Evolutionary conservation across 2,329 filamentous ascomycete genomes (phyloP).

Genomic region (Pseudocercospora fuligena): DNA sequence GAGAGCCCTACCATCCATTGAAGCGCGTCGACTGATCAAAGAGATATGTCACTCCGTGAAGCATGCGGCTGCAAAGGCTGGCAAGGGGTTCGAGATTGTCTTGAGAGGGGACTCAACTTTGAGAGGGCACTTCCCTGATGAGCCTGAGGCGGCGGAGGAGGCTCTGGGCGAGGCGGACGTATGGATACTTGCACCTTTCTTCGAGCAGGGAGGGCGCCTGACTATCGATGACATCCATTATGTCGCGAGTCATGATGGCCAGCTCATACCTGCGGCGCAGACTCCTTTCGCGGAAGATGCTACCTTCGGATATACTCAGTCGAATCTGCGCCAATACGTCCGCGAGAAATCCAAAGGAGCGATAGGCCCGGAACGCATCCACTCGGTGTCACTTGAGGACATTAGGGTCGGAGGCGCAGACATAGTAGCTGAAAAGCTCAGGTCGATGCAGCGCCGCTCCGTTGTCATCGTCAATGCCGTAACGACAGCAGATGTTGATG

Average conservation of each 20-base stretch:
- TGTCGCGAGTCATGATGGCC: constrained; percentile 58
- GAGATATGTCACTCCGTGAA: constrained; percentile 59
- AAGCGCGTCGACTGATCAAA: constrained; percentile 54
- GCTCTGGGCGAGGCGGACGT: constrained; percentile 58
- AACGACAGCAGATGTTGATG: constrained; percentile 60
- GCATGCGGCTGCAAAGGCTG: constrained; percentile 48
- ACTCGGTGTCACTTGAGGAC: constrained; percentile 53
- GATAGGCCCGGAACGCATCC: constrained; percentile 47
- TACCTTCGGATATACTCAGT: constrained; percentile 61
- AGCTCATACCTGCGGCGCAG: constrained; percentile 55
- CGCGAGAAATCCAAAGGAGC: constrained; percentile 57
- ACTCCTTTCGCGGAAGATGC: constrained; percentile 64
- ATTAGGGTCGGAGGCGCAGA: constrained; percentile 54
- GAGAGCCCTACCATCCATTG: constrained; percentile 57
- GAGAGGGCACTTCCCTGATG: constrained; percentile 61
- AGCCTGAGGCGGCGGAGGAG: constrained; percentile 53
- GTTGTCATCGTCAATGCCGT: constrained; percentile 61
- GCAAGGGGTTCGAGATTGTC: constrained; percentile 57
- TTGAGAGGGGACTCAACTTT: constrained; percentile 62
- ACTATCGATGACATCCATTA: constrained; percentile 65
- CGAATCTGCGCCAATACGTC: constrained; percentile 59
- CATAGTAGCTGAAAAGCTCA: constrained; percentile 49
- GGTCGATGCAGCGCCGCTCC: constrained; percentile 42
- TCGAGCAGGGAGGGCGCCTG: constrained; percentile 62
- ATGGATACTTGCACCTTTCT: constrained; percentile 64